Conservation (phyloP, 805 yeast species). For the Pichia pseudocactophila region DNA sequence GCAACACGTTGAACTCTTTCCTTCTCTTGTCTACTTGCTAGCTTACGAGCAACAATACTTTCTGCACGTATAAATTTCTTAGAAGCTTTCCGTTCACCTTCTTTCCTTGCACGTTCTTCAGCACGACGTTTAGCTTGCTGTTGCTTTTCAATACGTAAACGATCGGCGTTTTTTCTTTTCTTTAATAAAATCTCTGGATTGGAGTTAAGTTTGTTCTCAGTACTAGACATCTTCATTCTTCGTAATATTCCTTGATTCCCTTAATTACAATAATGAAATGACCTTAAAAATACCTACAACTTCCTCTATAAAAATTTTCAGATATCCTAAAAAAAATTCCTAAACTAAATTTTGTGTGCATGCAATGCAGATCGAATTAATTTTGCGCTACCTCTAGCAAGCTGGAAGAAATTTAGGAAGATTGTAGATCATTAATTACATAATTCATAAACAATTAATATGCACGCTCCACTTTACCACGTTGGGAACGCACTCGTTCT, state of each 20-base stretch:
- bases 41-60: slow-evolving; percentile 55
- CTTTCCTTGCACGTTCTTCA: slow-evolving; percentile 36
- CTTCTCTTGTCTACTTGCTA: slow-evolving; percentile 57
- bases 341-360: no score
- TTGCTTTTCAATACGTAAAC: slow-evolving; percentile 64
- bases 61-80: slow-evolving; percentile 66
- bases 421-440: slow-evolving; percentile 6
- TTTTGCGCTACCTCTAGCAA: no score
- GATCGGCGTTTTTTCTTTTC: slow-evolving; percentile 72
- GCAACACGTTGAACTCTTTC: slow-evolving; percentile 59
- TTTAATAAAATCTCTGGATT: slow-evolving; percentile 71
- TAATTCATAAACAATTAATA: no score
- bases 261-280: no score
- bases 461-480: slow-evolving; percentile 25
- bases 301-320: no score
- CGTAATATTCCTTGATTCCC: no score
- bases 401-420: no score
- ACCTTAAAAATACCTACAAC: no score
- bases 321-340: no score
- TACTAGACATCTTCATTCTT: background rate
- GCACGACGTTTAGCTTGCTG: slow-evolving; percentile 48
- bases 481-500: slow-evolving; percentile 13
- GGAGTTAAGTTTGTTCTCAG: slow-evolving; percentile 30
- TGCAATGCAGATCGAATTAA: no score
- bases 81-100: slow-evolving; percentile 31